Percentiles rank a stretch among this genome's conserved stretches.
Conservation (phyloP, 441 rosid genomes). For the Adansonia gregorii region DNA sequence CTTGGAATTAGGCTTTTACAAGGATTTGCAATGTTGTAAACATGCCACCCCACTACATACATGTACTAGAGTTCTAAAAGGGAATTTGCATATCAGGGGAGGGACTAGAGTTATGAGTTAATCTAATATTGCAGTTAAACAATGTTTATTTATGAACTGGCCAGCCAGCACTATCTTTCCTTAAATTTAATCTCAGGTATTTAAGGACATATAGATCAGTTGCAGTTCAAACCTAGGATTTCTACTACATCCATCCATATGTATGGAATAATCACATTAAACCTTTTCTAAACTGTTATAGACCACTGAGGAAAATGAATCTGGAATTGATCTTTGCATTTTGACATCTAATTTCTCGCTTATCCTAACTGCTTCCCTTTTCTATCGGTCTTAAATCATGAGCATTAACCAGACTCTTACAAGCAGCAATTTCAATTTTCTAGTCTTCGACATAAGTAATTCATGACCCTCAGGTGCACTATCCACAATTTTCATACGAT, state of each 20-base stretch:
- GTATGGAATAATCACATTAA: neutral
- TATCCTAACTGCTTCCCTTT: neutral
- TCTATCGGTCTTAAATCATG: neutral
- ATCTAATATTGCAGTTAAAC: conserved; percentile 9
- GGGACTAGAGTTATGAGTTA: neutral
- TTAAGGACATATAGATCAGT: neutral
- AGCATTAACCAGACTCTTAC: conserved; percentile 17
- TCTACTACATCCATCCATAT: no score
- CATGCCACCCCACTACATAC: neutral
- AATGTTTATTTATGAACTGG: neutral
- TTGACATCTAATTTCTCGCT: neutral
- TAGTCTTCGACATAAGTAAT: conserved; percentile 1
- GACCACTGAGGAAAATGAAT: neutral
- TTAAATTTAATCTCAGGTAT: neutral
- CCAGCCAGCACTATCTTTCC: neutral
- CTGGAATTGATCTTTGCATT: neutral
- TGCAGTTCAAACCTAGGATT: neutral
- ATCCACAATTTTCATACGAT: neutral
- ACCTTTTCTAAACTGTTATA: neutral
- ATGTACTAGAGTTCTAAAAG: neutral
- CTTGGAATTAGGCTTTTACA: neutral
- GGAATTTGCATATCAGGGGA: neutral
- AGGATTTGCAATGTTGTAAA: neutral
- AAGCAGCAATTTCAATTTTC: neutral
- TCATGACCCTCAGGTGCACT: neutral